Conservation (phyloP, 305 asterid species). For the Fraxinus sp. region DNA sequence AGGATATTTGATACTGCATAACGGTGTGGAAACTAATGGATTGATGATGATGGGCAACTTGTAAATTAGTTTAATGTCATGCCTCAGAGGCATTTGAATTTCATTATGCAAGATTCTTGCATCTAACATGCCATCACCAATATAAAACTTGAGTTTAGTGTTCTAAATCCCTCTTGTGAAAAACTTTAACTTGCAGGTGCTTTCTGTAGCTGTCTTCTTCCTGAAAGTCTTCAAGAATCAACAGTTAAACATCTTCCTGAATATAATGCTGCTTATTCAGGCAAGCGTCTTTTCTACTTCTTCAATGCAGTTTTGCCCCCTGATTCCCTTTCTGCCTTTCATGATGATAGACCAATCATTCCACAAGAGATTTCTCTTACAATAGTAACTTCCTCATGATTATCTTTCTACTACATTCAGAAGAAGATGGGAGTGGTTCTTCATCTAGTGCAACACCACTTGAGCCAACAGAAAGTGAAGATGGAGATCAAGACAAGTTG, state of each 20-base stretch:
- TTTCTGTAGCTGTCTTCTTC: constrained; percentile 56
- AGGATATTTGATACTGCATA: not conserved
- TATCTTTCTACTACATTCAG: constrained; percentile 19
- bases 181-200: constrained; percentile 39
- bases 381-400: not conserved
- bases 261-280: constrained; percentile 37
- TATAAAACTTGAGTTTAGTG: not conserved
- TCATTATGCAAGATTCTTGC: not conserved
- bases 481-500: constrained; percentile 45
- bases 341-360: not conserved
- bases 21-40: not conserved
- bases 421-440: constrained; percentile 45
- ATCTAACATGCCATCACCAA: not conserved
- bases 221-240: constrained; percentile 55
- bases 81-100: not conserved
- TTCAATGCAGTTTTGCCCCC: not conserved
- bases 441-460: constrained; percentile 28
- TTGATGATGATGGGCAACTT: not conserved
- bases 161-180: not conserved
- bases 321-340: not conserved
- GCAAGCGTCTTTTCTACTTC: constrained; percentile 18
- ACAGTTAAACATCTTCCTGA: constrained; percentile 55
- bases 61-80: not conserved
- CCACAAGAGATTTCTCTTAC: not conserved
- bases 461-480: constrained; percentile 41